phyloP scores from a whole-genome alignment of 257 asterid genomes.

The Gynochthodes officinalis region DNA sequence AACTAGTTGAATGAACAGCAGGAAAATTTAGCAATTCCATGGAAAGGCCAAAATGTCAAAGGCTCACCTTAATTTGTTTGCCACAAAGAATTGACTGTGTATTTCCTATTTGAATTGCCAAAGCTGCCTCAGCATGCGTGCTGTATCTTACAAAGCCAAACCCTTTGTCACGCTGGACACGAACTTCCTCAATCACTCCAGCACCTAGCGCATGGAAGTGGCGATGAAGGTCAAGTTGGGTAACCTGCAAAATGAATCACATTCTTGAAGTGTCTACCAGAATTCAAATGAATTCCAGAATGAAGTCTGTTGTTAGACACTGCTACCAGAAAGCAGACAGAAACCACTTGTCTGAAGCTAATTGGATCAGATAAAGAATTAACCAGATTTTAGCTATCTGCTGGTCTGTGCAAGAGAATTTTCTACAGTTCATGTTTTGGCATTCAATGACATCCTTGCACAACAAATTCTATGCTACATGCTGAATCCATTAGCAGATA shows the following conservation, averaged over 20 bases:
- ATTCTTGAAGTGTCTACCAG: neutral
- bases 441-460: neutral
- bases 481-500: neutral
- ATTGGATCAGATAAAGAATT: neutral
- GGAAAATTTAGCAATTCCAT: neutral
- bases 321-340: neutral
- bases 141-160: slow-evolving; percentile 87
- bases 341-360: neutral
- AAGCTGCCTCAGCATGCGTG: slow-evolving; percentile 85
- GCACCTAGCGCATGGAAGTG: slow-evolving; percentile 86
- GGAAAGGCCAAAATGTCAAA: neutral
- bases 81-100: slow-evolving; percentile 64
- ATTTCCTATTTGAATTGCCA: slow-evolving; percentile 87
- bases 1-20: neutral
- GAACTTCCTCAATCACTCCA: slow-evolving; percentile 91
- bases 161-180: slow-evolving; percentile 92
- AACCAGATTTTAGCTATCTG: neutral
- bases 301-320: neutral
- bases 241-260: slow-evolving; percentile 46
- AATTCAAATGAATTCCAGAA: neutral
- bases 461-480: neutral
- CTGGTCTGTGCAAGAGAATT: neutral
- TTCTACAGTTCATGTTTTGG: neutral
- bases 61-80: slow-evolving; percentile 76
- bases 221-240: slow-evolving; percentile 87